These are phyloP conservation scores for Sphenostylis stenocarpa DNA, from an alignment of 306 rosid species.

Conservation along the genomic window DNA sequence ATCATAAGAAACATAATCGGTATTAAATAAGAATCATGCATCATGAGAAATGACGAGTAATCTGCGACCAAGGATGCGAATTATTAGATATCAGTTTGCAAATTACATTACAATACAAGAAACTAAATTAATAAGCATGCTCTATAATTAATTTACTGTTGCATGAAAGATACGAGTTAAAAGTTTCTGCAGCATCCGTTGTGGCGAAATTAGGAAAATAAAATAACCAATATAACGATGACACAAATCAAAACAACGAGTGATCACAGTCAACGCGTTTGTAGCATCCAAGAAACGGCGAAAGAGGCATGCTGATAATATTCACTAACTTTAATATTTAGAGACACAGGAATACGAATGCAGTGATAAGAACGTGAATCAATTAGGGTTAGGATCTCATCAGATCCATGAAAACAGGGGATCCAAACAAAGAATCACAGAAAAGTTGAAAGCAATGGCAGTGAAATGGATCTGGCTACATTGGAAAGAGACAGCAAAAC, in stretches of 20 bases:
- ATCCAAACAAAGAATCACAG: neutral
- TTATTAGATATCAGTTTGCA: neutral
- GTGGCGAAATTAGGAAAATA: neutral
- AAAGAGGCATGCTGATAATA: neutral
- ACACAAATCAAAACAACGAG: neutral
- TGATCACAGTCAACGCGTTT: neutral
- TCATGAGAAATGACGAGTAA: neutral
- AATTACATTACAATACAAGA: neutral
- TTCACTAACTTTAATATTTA: neutral
- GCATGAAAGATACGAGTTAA: neutral
- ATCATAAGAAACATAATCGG: too few species aligned
- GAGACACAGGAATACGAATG: neutral
- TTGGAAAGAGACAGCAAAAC: neutral
- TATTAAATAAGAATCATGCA: neutral
- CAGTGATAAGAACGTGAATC: neutral
- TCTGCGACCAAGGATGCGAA: neutral
- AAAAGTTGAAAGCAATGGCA: neutral
- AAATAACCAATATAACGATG: neutral
- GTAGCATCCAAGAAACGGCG: neutral
- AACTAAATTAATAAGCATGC: neutral
- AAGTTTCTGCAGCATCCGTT: neutral
- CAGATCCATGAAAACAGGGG: constrained; percentile 1
- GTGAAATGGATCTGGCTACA: constrained; percentile 39
- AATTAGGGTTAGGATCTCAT: neutral
- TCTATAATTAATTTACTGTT: neutral